Evolutionary conservation across 352 stramenopile genomes (phyloP).

Genomic region (Phytopythium oedochilum): DNA sequence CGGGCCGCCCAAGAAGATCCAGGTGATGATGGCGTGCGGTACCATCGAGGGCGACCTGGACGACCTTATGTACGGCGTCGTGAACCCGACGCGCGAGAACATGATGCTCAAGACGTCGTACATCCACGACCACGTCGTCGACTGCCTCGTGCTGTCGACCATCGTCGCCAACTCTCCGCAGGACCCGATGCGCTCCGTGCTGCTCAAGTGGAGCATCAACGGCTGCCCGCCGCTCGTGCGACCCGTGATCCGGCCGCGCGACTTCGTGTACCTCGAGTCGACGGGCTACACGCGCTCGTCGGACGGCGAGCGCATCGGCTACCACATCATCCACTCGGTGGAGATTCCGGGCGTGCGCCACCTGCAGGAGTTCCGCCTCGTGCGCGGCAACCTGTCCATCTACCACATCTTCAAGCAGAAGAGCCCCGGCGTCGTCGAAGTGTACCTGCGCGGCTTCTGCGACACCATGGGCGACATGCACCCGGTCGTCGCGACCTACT

Average conservation of each 20-base stretch:
- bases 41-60: conserved; percentile 9
- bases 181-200: conserved; percentile 10
- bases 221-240: conserved; percentile 5
- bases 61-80: conserved; percentile 12
- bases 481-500: conserved; percentile 8
- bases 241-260: conserved; percentile 1
- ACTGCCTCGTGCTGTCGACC: conserved; percentile 8
- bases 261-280: conserved; percentile 11
- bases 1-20: conserved; percentile 7
- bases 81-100: conserved; percentile 9
- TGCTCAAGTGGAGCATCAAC: conserved; percentile 15
- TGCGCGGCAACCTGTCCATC: conserved; percentile 9
- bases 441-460: conserved; percentile 9
- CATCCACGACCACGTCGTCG: conserved; percentile 13
- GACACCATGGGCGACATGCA: conserved; percentile 10
- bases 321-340: conserved; percentile 13
- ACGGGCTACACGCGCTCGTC: conserved; percentile 9
- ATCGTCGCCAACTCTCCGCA: conserved; percentile 17
- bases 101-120: conserved; percentile 16
- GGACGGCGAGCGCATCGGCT: conserved; percentile 8
- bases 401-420: conserved; percentile 10
- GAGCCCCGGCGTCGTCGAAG: conserved; percentile 8
- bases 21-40: conserved; percentile 6
- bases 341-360: conserved; percentile 6
- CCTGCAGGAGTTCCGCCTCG: conserved; percentile 7